Percentiles rank a stretch among this genome's conserved stretches.
phyloP scores from a whole-genome alignment of 2,329 filamentous ascomycete genomes.

The Daldinia sp. region DNA sequence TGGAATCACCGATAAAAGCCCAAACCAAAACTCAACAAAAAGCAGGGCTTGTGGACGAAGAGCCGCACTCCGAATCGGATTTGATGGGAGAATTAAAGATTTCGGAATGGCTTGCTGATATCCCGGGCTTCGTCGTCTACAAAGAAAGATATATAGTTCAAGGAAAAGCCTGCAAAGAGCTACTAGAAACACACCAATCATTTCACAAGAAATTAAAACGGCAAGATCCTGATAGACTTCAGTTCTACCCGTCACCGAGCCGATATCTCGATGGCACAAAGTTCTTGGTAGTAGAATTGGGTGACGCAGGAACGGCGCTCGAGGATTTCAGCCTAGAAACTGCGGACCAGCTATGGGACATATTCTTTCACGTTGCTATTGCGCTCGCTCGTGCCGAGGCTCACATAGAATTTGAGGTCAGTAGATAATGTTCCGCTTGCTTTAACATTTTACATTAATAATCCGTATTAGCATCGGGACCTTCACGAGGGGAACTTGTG shows the following conservation, averaged over 20 bases:
- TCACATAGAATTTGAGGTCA: conserved; percentile 70
- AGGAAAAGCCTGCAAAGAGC: conserved; percentile 64
- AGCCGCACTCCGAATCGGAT: conserved; percentile 66
- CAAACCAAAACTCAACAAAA: conserved; percentile 68
- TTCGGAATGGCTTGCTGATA: conserved; percentile 72
- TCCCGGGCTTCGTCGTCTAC: conserved; percentile 74
- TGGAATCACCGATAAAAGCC: conserved; percentile 68
- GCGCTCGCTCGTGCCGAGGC: conserved; percentile 71
- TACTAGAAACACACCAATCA: conserved; percentile 70
- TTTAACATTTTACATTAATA: conserved; percentile 17
- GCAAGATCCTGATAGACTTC: conserved; percentile 66
- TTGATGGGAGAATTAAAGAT: conserved; percentile 71
- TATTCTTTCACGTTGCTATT: conserved; percentile 71
- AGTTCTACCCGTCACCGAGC: conserved; percentile 73
- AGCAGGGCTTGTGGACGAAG: conserved; percentile 68
- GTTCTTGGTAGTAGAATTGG: conserved; percentile 73
- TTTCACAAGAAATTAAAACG: conserved; percentile 68
- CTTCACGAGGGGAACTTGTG: conserved; percentile 75
- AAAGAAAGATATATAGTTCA: conserved; percentile 72
- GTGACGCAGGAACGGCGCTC: conserved; percentile 70
- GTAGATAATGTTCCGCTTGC: conserved; percentile 25
- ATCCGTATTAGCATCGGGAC: conserved; percentile 66
- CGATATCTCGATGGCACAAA: conserved; percentile 68
- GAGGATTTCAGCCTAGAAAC: conserved; percentile 67
- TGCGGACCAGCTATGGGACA: conserved; percentile 70